phyloP scores from a whole-genome alignment of 2,329 filamentous ascomycete genomes.

The Cercospora sesami region DNA sequence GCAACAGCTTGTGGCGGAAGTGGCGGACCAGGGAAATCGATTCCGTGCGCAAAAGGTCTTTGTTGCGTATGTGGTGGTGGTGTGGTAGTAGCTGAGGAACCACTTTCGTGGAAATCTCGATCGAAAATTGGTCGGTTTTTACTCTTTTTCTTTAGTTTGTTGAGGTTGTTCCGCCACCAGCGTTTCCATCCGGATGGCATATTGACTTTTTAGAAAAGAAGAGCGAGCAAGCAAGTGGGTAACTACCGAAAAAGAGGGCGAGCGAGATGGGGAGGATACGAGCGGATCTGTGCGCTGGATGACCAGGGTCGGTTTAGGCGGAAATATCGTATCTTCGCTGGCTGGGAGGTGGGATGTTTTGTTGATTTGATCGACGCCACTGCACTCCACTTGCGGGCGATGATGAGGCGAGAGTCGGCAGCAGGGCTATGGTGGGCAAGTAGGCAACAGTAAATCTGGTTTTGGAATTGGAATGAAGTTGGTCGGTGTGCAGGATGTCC shows the following conservation, averaged over 20 bases:
- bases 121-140: slow-evolving; percentile 14
- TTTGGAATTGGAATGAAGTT: not conserved
- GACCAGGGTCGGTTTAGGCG: not conserved
- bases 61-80: not conserved
- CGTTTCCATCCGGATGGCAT: slow-evolving; percentile 13
- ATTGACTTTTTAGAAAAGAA: not conserved
- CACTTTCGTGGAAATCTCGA: slow-evolving; percentile 12
- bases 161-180: slow-evolving; percentile 21
- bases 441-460: not conserved
- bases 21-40: not conserved
- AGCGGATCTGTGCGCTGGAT: not conserved
- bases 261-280: not conserved
- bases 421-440: not conserved
- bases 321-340: not conserved
- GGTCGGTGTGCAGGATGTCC: not conserved
- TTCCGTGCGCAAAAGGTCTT: slow-evolving; percentile 4
- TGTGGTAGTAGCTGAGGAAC: not conserved
- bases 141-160: slow-evolving; percentile 17
- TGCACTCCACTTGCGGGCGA: not conserved
- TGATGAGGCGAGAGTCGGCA: not conserved
- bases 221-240: not conserved
- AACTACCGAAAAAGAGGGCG: slow-evolving; percentile 5
- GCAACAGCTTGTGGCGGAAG: slow-evolving; percentile 5
- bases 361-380: not conserved
- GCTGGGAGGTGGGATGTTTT: not conserved